Base-by-base conservation (phyloP, 345 rosid species). In the Stellera chamaejasme region DNA sequence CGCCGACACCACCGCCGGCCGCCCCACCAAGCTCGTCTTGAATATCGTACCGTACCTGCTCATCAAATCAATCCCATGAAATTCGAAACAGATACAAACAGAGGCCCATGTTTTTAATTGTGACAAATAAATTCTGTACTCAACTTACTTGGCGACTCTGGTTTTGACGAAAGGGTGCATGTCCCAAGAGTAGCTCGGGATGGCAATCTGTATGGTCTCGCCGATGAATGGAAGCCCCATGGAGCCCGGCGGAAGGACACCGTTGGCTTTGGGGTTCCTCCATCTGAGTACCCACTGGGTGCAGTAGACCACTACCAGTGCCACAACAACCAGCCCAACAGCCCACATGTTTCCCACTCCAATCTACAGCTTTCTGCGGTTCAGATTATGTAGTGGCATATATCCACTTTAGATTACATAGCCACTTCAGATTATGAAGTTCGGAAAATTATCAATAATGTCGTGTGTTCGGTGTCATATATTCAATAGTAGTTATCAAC, bases 161-260 rank as follows among this genome's bases (percentile, higher is more conserved):
- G 45, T 28, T 13, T 55, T 67, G 4, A 77, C 39, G 52, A 73
- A 77, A 36, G 66, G 67, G 27, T 55, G 11, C 55, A 65, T 48
- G 50, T 77, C 78, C 11, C 71, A 28, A 42, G 74, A 66, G 19
- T 59, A 59, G 16, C 67, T 48, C 0, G 72, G 72, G 50, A 54
- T 41, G 52, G 66, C 53, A 59, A 71, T 56, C 27, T 63, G 65
- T n/a, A 77, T 26, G 41, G 69, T 59, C 61, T 70, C 74, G 10
- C 82, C 78, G 23, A 70, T 60, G 44, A 71, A 48, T 23, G 74
- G 78, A n/a, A 71, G 53, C 15, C 76, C 72, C 48, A 62, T 45
- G 2, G 76, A 70, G n/a, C 72, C 70, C 0, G 76, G 76, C 58
- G 76, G 78, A 41, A 73, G 74, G 8, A 13, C 51, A 0, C 70